Base-by-base conservation (phyloP, 2,329 filamentous ascomycete species). In the Drechmeria coniospora region DNA sequence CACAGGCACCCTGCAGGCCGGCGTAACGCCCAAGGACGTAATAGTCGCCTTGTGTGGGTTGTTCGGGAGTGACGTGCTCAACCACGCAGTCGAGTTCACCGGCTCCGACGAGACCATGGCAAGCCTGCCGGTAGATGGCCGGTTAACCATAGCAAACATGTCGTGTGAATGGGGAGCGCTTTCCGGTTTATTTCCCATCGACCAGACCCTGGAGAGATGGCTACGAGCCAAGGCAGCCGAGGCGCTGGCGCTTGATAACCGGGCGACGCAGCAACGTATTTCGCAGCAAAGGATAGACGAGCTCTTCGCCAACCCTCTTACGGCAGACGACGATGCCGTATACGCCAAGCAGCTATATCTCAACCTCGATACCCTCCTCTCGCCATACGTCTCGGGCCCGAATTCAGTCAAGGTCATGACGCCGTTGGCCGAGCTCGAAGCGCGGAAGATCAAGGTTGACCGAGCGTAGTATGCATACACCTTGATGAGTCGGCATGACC, bases 21-120 rank as follows among this genome's bases (percentile, higher is more conserved):
- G 86, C 8, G 84, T 93, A 1, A 83, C 79, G 0, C 87, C 84
- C 17, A 95, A 98, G 53, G 90, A 95, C 50, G 79, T 93, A 9
- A 95, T 95, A 38, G 69, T 94, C 15, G 81, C 83, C 1, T 65
- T 95, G 1, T 92, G 82, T 40, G 81, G 79, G 1, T 56, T 93
- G 0, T 92, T 95, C 59, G 72, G 79, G 29, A 78, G 83, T 40
- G 82, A 93, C 24, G 87, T 94, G 0, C 63, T 94, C 10, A 95
- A 95, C 55, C 83, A 93, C 46, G 74, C 74, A 5, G 75, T 95
- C 34, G 87, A 95, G 46, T 93, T 94, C 44, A 74, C 72, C 0
- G 87, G 86, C 9, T 74, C 75, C 0, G 73, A 82, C 36, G 64
- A 84, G 46, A 92, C 84, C 0, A 68, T 90, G 62, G 46, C 56